A percentile compares a stretch with the other conserved stretches of the same genome.
These are phyloP conservation scores for Rhododendron ovatum DNA, from an alignment of 148 eudicot genomes.

Conservation along the genomic window DNA sequence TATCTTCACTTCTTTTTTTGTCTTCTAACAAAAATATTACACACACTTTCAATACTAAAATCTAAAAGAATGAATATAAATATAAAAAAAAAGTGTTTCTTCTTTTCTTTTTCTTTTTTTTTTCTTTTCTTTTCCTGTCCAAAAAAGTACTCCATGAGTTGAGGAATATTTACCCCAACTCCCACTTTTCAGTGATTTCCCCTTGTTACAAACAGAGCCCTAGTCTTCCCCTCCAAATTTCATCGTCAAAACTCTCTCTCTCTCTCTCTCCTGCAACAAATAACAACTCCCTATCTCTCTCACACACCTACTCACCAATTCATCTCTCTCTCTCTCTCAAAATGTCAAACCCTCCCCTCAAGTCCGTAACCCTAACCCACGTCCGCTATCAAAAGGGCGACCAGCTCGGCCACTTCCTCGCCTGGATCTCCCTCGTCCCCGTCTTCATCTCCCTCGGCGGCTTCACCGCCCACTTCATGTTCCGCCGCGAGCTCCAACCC, in stretches of 20 bases:
- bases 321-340: neutral
- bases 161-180: too few relatives aligned
- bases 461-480: slow-evolving; percentile 67
- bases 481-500: slow-evolving; percentile 80
- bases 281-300: neutral
- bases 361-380: slow-evolving; percentile 83
- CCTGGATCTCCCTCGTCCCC: slow-evolving; percentile 83
- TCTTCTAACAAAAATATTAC: too few relatives aligned
- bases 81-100: too few relatives aligned
- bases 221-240: too few relatives aligned
- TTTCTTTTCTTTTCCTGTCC: too few relatives aligned
- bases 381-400: slow-evolving; percentile 82
- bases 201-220: too few relatives aligned
- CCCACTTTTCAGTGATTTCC: too few relatives aligned
- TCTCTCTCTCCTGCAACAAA: neutral
- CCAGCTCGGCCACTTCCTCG: slow-evolving; percentile 62
- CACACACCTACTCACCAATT: neutral
- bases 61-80: too few relatives aligned
- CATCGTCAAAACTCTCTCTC: neutral
- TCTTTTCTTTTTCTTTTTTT: too few relatives aligned
- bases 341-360: slow-evolving; percentile 38
- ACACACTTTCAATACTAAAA: too few relatives aligned
- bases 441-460: slow-evolving; percentile 85
- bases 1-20: too few relatives aligned
- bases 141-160: too few relatives aligned